These are phyloP conservation scores for Rhizopogon rudus DNA, from an alignment of 768 basidiomycete genomes.

Conservation along the genomic window DNA sequence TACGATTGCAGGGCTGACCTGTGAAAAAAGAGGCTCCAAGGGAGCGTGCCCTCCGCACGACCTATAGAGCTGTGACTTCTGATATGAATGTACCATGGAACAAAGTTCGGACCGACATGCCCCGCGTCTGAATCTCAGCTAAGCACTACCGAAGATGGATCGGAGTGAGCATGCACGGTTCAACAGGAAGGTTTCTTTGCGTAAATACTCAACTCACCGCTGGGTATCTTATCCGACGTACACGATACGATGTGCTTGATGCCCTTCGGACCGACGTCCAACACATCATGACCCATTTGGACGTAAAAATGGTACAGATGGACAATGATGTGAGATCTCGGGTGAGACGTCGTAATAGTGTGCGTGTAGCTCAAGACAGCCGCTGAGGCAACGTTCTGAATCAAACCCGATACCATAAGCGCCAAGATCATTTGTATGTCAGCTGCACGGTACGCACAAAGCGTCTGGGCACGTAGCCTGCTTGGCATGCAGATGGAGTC, in stretches of 20 bases:
- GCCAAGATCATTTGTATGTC: neutral
- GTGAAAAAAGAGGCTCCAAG: neutral
- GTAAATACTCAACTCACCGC: neutral
- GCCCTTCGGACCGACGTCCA: neutral
- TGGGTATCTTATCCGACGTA: neutral
- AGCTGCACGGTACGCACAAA: neutral
- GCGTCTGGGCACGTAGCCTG: neutral
- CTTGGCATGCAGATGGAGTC: neutral
- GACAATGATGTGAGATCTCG: too few species aligned
- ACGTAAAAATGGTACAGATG: too few species aligned
- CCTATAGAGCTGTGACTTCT: neutral
- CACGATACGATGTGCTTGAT: neutral
- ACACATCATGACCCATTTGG: too few species aligned
- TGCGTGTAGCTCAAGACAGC: neutral
- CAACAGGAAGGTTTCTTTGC: neutral
- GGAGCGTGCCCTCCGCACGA: neutral
- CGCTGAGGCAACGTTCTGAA: neutral
- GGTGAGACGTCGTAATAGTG: neutral
- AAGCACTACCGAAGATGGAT: neutral
- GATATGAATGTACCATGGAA: neutral
- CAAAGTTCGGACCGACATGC: neutral
- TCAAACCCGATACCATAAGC: neutral
- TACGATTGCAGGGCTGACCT: neutral
- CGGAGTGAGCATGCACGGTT: neutral
- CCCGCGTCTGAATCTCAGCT: neutral